phyloP scores from a whole-genome alignment of 352 stramenopile genomes.

The Phytophthora cactorum region DNA sequence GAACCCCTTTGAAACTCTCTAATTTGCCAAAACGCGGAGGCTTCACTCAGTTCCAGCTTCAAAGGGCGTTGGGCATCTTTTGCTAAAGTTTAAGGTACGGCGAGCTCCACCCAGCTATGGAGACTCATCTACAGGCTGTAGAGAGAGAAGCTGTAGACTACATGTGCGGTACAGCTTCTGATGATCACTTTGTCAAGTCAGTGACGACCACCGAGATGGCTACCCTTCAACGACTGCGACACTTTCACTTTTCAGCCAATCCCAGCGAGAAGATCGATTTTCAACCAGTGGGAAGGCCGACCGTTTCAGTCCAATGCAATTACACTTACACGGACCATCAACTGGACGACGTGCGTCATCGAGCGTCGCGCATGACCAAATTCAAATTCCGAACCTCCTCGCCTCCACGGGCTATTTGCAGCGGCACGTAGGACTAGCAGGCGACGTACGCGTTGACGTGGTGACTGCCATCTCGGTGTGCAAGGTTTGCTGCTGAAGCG shows the following conservation, averaged over 20 bases:
- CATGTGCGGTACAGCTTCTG: no score
- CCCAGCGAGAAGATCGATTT: not conserved
- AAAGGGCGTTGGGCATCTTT: no score
- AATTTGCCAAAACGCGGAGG: no score
- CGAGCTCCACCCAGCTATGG: no score
- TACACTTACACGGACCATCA: constrained; percentile 16
- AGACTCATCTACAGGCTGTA: no score
- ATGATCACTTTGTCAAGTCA: no score
- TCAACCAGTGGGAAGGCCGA: not conserved
- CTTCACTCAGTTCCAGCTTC: no score
- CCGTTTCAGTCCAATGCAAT: not conserved
- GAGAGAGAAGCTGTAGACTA: no score
- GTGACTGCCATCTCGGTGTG: constrained; percentile 5
- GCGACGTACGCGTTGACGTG: not conserved
- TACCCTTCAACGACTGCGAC: constrained; percentile 10
- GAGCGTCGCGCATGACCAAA: constrained; percentile 5
- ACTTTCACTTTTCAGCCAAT: constrained; percentile 22
- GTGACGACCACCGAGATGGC: constrained; percentile 20
- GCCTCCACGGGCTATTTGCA: constrained; percentile 1
- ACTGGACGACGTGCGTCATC: constrained; percentile 21
- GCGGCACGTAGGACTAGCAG: not conserved
- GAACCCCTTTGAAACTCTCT: not conserved
- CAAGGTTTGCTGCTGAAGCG: constrained; percentile 1
- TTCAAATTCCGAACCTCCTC: constrained; percentile 3
- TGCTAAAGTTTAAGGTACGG: no score